Base-by-base conservation (phyloP, 2,329 filamentous ascomycete genomes). In the Aspergillus aculeatus region DNA sequence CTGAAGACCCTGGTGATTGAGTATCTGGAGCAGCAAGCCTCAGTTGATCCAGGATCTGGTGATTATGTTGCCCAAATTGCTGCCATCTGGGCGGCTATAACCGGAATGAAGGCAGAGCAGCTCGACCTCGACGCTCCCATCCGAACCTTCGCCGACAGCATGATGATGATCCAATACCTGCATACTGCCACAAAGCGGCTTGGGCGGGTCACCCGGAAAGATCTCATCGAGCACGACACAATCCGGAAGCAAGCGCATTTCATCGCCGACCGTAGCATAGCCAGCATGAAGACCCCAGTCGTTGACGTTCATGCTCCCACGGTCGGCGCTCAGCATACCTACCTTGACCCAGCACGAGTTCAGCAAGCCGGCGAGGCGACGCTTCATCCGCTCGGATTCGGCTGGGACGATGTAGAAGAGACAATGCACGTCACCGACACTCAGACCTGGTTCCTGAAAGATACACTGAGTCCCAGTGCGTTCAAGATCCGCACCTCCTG, bases 141-240 rank as follows among this genome's bases (percentile, higher is more conserved):
- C 14, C 19, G 24, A 12, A 50, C 44, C 24, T 59, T 59, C 5
- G 52, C 44, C 19, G 57, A 59, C 44, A 59, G 57, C 50, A 50
- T 59, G 31, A 49, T 50, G 29, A n/a, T 55, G 10, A 59, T 59
- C 26, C 57, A 59, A 26, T 59, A 53, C 38, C 23, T 50, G 21
- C 32, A 50, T 29, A 21, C 38, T 14, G 44, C 47, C 9, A 47
- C 23, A 9, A 24, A 23, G 31, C 29, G 19, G 3, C 51, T 41
- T 3, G 29, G 49, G 19, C 48, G 56, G 4, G 31, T 57, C 16
- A 57, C 38, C 5, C 41, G 23, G 6, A 26, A 47, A n/a, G 56
- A 57, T 35, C 26, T 57, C n/a, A 41, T 41, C 12, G 21, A n/a
- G 14, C 23, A 44, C 23, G n/a, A 57, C 10, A 57, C 56, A 12